These are phyloP conservation scores for Oryza longistaminata DNA, from an alignment of 176 grass and related monocot species.

Conservation along the genomic window DNA sequence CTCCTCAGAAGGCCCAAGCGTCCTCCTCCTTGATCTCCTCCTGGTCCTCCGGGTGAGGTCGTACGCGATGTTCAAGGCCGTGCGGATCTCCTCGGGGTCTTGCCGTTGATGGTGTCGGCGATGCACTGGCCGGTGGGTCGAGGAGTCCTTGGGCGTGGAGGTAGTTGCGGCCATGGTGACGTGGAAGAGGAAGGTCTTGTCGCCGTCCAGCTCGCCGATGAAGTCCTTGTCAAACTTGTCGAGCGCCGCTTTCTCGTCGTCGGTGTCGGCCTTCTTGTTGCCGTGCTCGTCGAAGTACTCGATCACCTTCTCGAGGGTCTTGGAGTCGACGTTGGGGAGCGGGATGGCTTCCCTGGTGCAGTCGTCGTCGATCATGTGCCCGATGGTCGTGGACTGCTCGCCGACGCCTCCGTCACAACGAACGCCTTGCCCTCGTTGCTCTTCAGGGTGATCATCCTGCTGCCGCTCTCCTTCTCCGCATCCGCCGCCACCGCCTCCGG, in stretches of 20 bases:
- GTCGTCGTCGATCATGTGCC: too few species aligned
- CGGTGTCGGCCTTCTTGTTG: neutral
- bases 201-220: neutral
- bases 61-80: neutral
- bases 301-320: neutral
- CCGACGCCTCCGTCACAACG: too few species aligned
- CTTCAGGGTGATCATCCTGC: too few species aligned
- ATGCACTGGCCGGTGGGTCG: neutral
- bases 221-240: slow-evolving; percentile 2
- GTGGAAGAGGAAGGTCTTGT: neutral
- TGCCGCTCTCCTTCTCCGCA: too few species aligned
- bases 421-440: too few species aligned
- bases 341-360: neutral
- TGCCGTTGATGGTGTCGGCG: neutral
- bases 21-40: neutral
- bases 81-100: slow-evolving; percentile 18
- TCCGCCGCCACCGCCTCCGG: too few species aligned
- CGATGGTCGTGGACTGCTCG: too few species aligned
- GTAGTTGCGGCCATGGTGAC: slow-evolving; percentile 2
- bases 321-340: neutral
- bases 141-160: slow-evolving; percentile 16
- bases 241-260: neutral
- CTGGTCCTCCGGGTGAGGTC: slow-evolving; percentile 6
- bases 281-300: neutral
- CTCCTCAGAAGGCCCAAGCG: neutral